Evolutionary conservation across 305 asterid species (phyloP), one percentile per base, ranked within the genome.

Genomic region (Solanum hybrid): DNA sequence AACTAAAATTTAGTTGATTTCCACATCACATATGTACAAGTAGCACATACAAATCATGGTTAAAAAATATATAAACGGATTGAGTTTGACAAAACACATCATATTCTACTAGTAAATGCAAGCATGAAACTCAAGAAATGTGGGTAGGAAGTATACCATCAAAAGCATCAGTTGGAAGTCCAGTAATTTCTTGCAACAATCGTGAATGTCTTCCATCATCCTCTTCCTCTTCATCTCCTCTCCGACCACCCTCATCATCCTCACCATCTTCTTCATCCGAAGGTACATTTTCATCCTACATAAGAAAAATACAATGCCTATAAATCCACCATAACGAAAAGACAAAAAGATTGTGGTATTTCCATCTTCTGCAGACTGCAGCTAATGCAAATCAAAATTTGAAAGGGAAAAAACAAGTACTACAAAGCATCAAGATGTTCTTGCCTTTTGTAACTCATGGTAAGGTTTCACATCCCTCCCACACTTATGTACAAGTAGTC

Each of bases 121-220:
- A 20, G 73, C 29, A 45, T 83, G 72, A 83, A 83, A 68, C 37
- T 41, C 27, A 45, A 83, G 87, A 83, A 45, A 83, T 45, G 73
- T 45, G 38, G 20, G 38, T 45, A 17, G 38, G 75, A 83, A 41
- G 31, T 84, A 29, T 93, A 96, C 99, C 98, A 92, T 89, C 95
- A 90, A 97, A 96, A 81, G 98, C 94, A 89, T 93, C 95, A 92
- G 92, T 89, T 3, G 99, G 95, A 90, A 96, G 97, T 90, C 98
- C 98, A 87, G 99, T 96, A 87, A 97, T 93, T 70, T 88, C 93
- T 92, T 95, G 95, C 95, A 97, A 90, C 98, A 97, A 95, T 92
- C 98, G 93, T 2, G 89, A 89, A 92, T 96, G 99, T 91, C 93
- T 94, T 81, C 89, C 96, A 76, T 91, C 95, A 45, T 94, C 96